Percentiles rank a stretch among this genome's conserved stretches.
Conservation (phyloP, 106 monocot genomes). For the Dioscorea dumetorum region DNA sequence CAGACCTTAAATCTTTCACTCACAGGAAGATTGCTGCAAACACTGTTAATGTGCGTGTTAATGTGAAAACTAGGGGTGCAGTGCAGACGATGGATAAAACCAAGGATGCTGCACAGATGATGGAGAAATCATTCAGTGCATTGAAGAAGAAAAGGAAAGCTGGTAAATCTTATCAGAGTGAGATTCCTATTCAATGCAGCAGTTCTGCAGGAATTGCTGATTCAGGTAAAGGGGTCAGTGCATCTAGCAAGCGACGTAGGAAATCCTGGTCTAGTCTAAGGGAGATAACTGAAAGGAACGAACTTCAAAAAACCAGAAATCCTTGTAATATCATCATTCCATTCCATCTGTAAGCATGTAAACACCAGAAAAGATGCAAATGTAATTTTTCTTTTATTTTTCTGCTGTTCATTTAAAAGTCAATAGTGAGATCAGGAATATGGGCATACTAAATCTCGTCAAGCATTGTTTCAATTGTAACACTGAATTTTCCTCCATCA, state of each 20-base stretch:
- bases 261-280: conserved; percentile 45
- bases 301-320: conserved; percentile 11
- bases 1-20: background rate
- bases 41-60: background rate
- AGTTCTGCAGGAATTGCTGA: background rate
- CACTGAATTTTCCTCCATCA: no score
- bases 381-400: no score
- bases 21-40: background rate
- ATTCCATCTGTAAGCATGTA: conserved; percentile 6
- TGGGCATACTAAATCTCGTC: no score
- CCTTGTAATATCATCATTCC: conserved; percentile 33
- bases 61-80: conserved; percentile 5
- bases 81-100: background rate
- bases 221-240: conserved; percentile 1
- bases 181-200: background rate
- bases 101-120: background rate
- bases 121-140: background rate
- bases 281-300: conserved; percentile 33
- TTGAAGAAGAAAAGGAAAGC: conserved; percentile 16
- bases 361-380: no score
- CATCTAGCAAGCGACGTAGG: conserved; percentile 38
- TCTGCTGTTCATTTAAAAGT: no score
- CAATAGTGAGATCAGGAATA: no score
- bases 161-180: background rate
- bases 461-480: no score